Evolutionary conservation across 2,329 filamentous ascomycete species (phyloP).

Genomic region (Fusarium multiceps): DNA sequence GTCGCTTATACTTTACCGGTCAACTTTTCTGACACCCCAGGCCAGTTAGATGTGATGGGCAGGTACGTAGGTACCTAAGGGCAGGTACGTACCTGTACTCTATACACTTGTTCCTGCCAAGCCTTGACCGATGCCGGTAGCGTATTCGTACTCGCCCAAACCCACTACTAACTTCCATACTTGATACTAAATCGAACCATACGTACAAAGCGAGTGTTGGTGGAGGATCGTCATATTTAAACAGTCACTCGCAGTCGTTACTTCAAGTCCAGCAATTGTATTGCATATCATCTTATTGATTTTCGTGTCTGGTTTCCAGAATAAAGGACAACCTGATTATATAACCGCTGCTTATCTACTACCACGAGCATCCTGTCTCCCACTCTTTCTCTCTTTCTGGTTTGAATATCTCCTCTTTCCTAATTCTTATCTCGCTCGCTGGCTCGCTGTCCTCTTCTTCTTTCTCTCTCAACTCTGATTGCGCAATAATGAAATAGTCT

Average conservation of each 20-base stretch:
- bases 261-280: background rate
- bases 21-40: background rate
- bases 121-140: slow-evolving; percentile 19
- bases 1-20: background rate
- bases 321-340: slow-evolving; percentile 46
- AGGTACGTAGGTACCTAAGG: slow-evolving; percentile 23
- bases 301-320: slow-evolving; percentile 44
- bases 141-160: slow-evolving; percentile 44
- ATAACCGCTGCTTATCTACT: slow-evolving; percentile 42
- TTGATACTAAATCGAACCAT: slow-evolving; percentile 5
- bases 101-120: slow-evolving; percentile 32
- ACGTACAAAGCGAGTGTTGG: background rate
- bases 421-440: slow-evolving; percentile 1
- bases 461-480: slow-evolving; percentile 7
- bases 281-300: slow-evolving; percentile 42
- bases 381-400: slow-evolving; percentile 24
- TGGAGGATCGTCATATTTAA: background rate
- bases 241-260: background rate
- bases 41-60: background rate
- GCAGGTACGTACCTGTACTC: background rate
- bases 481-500: slow-evolving; percentile 41
- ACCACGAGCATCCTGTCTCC: slow-evolving; percentile 7
- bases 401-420: background rate
- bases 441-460: background rate
- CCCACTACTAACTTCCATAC: background rate